Conservation (phyloP, 495 filamentous ascomycete genomes). For the Eremomyces bilateralis region DNA sequence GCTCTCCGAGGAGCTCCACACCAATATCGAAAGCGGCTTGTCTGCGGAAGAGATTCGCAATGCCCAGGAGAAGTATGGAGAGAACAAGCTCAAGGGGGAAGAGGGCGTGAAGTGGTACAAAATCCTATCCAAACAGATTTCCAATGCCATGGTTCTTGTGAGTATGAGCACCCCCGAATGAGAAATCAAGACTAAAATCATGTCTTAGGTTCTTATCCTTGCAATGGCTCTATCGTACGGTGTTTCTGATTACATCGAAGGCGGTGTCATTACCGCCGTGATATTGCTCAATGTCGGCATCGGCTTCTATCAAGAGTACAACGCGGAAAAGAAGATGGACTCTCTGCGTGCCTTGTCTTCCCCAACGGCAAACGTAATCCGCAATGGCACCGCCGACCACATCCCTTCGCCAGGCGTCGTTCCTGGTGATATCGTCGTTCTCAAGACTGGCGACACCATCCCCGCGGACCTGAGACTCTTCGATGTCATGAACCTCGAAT, state of each 20-base stretch:
- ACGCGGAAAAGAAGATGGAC: conserved; percentile 13
- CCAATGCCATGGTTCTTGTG: conserved; percentile 47
- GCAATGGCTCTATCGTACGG: conserved; percentile 10
- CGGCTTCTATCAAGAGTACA: conserved; percentile 9
- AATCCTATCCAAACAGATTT: conserved; percentile 40
- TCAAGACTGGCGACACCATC: conserved; percentile 70
- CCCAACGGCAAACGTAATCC: conserved; percentile 7
- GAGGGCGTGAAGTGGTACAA: conserved; percentile 38
- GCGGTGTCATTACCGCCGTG: conserved; percentile 9
- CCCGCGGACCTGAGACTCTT: conserved; percentile 57
- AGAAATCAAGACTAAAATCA: not conserved
- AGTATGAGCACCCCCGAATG: conserved; percentile 9
- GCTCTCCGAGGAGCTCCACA: conserved; percentile 27
- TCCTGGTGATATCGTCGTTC: conserved; percentile 35
- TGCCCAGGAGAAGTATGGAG: conserved; percentile 29
- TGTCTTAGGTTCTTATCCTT: conserved; percentile 7
- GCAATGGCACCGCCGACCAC: conserved; percentile 20
- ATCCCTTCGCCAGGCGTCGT: conserved; percentile 8
- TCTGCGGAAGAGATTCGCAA: conserved; percentile 26
- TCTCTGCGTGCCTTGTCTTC: conserved; percentile 10
- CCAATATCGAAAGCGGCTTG: conserved; percentile 37
- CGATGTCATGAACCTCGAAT: conserved; percentile 58
- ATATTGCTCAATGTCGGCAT: conserved; percentile 9
- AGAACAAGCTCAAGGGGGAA: conserved; percentile 41
- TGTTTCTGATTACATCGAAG: conserved; percentile 10